Percentiles rank a stretch among this genome's conserved stretches.
Conservation (phyloP, 441 rosid genomes). For the Melianthus villosus region DNA sequence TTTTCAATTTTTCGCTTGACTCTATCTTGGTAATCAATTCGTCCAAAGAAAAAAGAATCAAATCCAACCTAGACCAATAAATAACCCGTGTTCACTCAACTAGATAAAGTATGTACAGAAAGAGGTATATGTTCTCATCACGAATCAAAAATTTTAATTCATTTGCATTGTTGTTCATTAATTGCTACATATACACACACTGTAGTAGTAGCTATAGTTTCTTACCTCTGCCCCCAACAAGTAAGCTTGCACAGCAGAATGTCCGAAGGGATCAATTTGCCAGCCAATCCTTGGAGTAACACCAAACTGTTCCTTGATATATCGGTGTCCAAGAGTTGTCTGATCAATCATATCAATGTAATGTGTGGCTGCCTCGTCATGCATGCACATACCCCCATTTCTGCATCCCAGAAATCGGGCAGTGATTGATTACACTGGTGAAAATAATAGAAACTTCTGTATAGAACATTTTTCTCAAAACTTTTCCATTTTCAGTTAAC, state of each 20-base stretch:
- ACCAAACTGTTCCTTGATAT: constrained; percentile 59
- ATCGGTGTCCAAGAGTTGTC: constrained; percentile 84
- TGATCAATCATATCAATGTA: constrained; percentile 99
- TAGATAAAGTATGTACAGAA: background rate
- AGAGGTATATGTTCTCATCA: background rate
- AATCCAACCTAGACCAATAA: constrained; percentile 59
- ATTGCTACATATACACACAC: no score
- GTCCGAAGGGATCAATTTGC: constrained; percentile 99
- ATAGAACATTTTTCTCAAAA: background rate
- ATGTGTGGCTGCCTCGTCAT: constrained; percentile 88
- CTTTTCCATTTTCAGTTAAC: background rate
- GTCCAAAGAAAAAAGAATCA: constrained; percentile 79
- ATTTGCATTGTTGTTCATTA: no score
- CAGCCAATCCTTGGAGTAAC: constrained; percentile 96
- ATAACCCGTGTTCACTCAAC: constrained; percentile 9
- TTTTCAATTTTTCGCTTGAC: constrained; percentile 67
- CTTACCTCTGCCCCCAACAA: constrained; percentile 81
- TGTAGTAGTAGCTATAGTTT: no score
- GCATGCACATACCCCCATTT: constrained; percentile 99
- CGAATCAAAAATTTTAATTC: no score
- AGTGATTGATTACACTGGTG: background rate
- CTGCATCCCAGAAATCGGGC: constrained; percentile 21
- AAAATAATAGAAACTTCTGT: background rate
- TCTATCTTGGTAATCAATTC: constrained; percentile 96
- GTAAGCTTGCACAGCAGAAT: constrained; percentile 97